phyloP scores from a whole-genome alignment of 495 filamentous ascomycete genomes.

The Penicillium waksmanii region DNA sequence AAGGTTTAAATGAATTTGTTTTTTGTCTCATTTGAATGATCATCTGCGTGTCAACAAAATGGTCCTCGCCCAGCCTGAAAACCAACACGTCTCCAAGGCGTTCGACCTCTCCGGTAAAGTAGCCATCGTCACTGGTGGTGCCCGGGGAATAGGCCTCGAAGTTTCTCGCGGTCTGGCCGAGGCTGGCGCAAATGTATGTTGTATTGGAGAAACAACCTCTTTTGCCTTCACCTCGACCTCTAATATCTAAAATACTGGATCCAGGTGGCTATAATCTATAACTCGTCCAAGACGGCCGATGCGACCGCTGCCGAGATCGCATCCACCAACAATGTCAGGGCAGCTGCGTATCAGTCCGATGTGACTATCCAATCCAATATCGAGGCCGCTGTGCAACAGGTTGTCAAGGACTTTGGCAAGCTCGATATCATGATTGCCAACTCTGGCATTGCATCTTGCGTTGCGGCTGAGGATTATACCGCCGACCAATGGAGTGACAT shows the following conservation, averaged over 20 bases:
- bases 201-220: not conserved
- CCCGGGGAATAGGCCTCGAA: constrained; percentile 77
- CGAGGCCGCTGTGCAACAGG: constrained; percentile 53
- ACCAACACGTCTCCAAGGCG: constrained; percentile 40
- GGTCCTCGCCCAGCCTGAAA: constrained; percentile 43
- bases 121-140: constrained; percentile 54
- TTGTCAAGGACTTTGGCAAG: constrained; percentile 65
- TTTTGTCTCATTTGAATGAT: not conserved
- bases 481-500: constrained; percentile 39
- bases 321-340: constrained; percentile 69
- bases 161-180: constrained; percentile 74
- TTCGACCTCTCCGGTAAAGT: constrained; percentile 45
- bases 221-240: not conserved
- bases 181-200: constrained; percentile 68
- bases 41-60: constrained; percentile 22
- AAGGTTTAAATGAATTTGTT: too few relatives aligned
- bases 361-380: constrained; percentile 61
- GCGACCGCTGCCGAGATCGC: constrained; percentile 70
- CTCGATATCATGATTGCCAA: constrained; percentile 81
- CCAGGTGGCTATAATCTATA: constrained; percentile 71
- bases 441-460: constrained; percentile 62
- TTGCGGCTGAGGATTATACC: constrained; percentile 43
- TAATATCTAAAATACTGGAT: not conserved
- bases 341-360: constrained; percentile 68
- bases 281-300: constrained; percentile 71